Evolutionary conservation across 495 filamentous ascomycete genomes (phyloP).

Genomic region (Xylaria flabelliformis): DNA sequence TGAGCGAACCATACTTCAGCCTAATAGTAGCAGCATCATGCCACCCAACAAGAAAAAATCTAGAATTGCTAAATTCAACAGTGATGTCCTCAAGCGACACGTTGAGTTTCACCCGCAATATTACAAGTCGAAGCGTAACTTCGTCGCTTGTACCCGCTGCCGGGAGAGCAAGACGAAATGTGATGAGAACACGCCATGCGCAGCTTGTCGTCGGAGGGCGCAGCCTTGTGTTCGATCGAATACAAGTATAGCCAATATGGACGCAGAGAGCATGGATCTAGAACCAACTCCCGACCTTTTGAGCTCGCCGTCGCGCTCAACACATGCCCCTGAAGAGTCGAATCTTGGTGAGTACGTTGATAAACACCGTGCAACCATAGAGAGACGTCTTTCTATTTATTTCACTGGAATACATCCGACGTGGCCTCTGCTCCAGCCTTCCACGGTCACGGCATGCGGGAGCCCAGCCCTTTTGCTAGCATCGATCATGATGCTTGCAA

Average conservation of each 20-base stretch:
- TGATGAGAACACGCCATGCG: slow-evolving; percentile 18
- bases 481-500: slow-evolving; percentile 37
- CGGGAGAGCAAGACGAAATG: slow-evolving; percentile 24
- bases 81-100: slow-evolving; percentile 42
- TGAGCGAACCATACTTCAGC: slow-evolving; percentile 8
- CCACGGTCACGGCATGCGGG: slow-evolving; percentile 26
- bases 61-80: slow-evolving; percentile 8
- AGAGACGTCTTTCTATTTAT: slow-evolving; percentile 27
- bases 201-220: slow-evolving; percentile 4
- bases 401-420: slow-evolving; percentile 36
- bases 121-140: slow-evolving; percentile 15
- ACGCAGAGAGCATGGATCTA: not conserved
- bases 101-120: slow-evolving; percentile 37
- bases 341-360: not conserved
- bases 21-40: not conserved
- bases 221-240: slow-evolving; percentile 7
- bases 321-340: not conserved
- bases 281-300: not conserved
- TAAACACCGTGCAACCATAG: not conserved
- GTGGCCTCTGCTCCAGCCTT: slow-evolving; percentile 40
- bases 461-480: slow-evolving; percentile 30
- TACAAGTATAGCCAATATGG: not conserved
- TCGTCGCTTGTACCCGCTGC: slow-evolving; percentile 15
- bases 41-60: too few relatives aligned
- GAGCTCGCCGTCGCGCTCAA: not conserved